Base-by-base conservation (phyloP, 1,284 basidiomycete species). In the Earliella scabrosa region DNA sequence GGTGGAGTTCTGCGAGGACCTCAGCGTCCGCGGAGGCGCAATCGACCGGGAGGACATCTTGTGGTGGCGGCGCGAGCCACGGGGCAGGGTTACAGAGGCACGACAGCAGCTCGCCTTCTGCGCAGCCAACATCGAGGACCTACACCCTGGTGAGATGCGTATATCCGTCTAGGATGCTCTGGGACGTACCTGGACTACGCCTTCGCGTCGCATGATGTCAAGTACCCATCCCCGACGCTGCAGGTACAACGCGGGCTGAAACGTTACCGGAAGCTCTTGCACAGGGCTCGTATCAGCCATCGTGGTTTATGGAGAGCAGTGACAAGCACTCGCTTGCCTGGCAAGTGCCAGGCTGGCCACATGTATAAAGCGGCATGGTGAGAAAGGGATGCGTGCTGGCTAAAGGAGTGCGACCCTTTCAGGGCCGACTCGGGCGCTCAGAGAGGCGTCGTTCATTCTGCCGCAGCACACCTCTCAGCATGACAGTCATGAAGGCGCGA, bases 81-180 rank as follows among this genome's bases (percentile, higher is more conserved):
- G 86, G 83, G 2, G 92, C 83, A 0, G 91, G 85, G 66, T 90
- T 83, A 60, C 82, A 83, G 16, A 94, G 81, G 13, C 84, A 81
- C 1, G 75, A 69, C n/a, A 93, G 79, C 8, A 93, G 77, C 43
- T 85, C 77, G 23, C 92, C 92, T 72, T 90, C 84, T 35, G 91
- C 92, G 63, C 92, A 94, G 4, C 92, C 92, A 23, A 92, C 75
- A 64, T 94, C 92, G 41, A 93, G 73, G 11, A 93, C 78, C 92
- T 92, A 63, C n/a, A n/a, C n/a, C n/a, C n/a, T n/a, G n/a, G n/a
- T n/a, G n/a, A n/a, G n/a, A n/a, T n/a, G n/a, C n/a, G n/a, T n/a
- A n/a, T n/a, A n/a, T n/a, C n/a, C n/a, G n/a, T n/a, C n/a, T n/a
- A n/a, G n/a, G n/a, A n/a, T 20, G 16, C 3, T 20, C 20, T 51